These are phyloP conservation scores for Protomyces inundatus DNA, from an alignment of 1,139 yeast species.

Conservation along the genomic window DNA sequence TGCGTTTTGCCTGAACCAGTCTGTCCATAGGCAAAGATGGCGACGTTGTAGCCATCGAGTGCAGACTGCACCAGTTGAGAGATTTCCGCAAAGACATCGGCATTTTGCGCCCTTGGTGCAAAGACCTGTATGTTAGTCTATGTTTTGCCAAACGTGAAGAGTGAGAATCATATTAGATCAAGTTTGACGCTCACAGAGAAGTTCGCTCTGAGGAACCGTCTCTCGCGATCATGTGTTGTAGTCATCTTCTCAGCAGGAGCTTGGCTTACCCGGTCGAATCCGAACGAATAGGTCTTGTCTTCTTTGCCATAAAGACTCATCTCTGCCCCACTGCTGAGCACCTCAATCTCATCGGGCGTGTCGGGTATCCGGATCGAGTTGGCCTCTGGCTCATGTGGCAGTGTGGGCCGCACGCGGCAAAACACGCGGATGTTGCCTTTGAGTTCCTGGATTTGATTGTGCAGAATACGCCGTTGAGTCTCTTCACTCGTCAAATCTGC, in stretches of 20 bases:
- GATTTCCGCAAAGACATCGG: constrained; percentile 70
- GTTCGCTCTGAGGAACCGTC: constrained; percentile 9
- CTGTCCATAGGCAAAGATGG: constrained; percentile 96
- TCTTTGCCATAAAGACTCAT: constrained; percentile 35
- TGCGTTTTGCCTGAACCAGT: constrained; percentile 95
- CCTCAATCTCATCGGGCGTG: constrained; percentile 31
- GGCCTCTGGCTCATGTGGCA: constrained; percentile 26
- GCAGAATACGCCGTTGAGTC: constrained; percentile 57
- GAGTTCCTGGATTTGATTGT: constrained; percentile 71
- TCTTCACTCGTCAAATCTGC: constrained; percentile 45
- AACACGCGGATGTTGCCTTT: constrained; percentile 91
- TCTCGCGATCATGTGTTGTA: neutral
- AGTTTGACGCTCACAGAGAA: constrained; percentile 14
- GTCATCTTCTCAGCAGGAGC: constrained; percentile 11
- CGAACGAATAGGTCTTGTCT: constrained; percentile 46
- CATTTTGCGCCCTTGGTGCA: constrained; percentile 50
- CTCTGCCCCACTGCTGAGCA: constrained; percentile 34
- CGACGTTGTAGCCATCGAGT: constrained; percentile 73
- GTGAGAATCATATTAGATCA: constrained; percentile 26
- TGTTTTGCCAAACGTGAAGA: neutral
- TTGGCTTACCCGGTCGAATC: constrained; percentile 51
- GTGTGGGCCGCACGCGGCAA: constrained; percentile 72
- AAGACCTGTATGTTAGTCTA: constrained; percentile 49
- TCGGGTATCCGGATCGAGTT: constrained; percentile 11
- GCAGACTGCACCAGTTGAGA: constrained; percentile 86